Conservation (phyloP, 768 basidiomycete species). For the Boletus rex-veris region DNA sequence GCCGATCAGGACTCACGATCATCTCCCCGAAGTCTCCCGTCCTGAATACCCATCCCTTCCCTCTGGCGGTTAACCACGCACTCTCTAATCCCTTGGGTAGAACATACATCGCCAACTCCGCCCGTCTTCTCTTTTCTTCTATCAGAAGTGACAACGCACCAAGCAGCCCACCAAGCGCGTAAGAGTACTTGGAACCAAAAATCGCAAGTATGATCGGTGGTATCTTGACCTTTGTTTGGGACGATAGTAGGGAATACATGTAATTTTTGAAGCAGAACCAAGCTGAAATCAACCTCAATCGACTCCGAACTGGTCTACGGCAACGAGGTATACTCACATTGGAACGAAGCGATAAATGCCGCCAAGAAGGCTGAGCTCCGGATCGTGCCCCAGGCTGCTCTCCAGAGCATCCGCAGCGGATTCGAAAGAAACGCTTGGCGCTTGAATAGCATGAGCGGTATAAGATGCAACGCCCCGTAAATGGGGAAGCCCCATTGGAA, state of each 20-base stretch:
- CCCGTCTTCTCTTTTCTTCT: constrained; percentile 84
- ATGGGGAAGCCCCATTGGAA: constrained; percentile 81
- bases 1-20: constrained; percentile 42
- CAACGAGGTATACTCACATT: constrained; percentile 47
- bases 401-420: constrained; percentile 63
- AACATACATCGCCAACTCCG: constrained; percentile 89
- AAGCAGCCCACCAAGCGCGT: constrained; percentile 70
- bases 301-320: not conserved
- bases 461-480: constrained; percentile 87
- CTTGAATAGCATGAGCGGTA: constrained; percentile 84
- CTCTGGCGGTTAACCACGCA: constrained; percentile 77
- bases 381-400: constrained; percentile 65
- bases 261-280: constrained; percentile 67
- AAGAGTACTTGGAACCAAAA: constrained; percentile 65
- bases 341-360: constrained; percentile 76
- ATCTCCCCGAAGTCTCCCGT: constrained; percentile 69
- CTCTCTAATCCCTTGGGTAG: constrained; percentile 89
- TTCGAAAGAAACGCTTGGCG: constrained; percentile 59
- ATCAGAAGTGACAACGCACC: constrained; percentile 78
- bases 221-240: constrained; percentile 33
- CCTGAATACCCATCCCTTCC: constrained; percentile 69
- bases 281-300: constrained; percentile 33
- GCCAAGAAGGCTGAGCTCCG: constrained; percentile 88
- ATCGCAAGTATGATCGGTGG: constrained; percentile 50
- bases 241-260: constrained; percentile 47